A percentile compares a stretch with the other conserved stretches of the same genome.
Evolutionary conservation across 2,329 filamentous ascomycete genomes (phyloP).

Genomic region (Hyphodiscus sp.): DNA sequence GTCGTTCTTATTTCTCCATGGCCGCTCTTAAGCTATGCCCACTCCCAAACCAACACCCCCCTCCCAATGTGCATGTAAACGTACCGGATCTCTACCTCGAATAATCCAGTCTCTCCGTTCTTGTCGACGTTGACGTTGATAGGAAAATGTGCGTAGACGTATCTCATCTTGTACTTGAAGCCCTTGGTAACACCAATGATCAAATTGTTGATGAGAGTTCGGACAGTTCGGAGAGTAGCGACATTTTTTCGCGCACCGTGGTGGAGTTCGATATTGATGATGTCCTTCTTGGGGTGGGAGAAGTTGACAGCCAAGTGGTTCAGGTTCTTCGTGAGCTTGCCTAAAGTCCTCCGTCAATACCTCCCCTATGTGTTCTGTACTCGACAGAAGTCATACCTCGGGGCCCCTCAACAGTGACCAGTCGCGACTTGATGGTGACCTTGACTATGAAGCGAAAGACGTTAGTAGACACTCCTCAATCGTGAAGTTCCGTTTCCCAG

Average conservation of each 20-base stretch:
- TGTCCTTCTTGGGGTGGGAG: conserved; percentile 74
- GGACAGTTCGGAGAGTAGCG: conserved; percentile 95
- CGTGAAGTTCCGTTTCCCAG: neutral
- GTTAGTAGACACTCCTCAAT: conserved; percentile 30
- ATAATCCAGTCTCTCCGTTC: conserved; percentile 82
- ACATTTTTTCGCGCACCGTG: conserved; percentile 97
- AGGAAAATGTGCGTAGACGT: conserved; percentile 99
- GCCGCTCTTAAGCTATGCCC: neutral
- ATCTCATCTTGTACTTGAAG: conserved; percentile 99
- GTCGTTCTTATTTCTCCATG: conserved; percentile 16
- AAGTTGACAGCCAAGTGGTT: conserved; percentile 96
- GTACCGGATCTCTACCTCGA: conserved; percentile 95
- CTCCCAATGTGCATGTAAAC: conserved; percentile 29
- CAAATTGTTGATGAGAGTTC: conserved; percentile 97
- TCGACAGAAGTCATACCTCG: conserved; percentile 55
- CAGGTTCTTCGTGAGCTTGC: conserved; percentile 96
- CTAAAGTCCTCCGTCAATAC: conserved; percentile 37
- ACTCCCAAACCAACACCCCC: conserved; percentile 1
- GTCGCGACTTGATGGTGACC: conserved; percentile 92
- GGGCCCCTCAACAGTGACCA: conserved; percentile 95
- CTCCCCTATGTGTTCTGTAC: conserved; percentile 1
- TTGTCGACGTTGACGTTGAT: conserved; percentile 99
- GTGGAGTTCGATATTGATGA: conserved; percentile 97
- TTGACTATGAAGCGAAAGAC: conserved; percentile 62
- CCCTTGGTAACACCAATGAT: conserved; percentile 98